Base-by-base conservation (phyloP, 768 basidiomycete genomes). In the Suillus weaverae region DNA sequence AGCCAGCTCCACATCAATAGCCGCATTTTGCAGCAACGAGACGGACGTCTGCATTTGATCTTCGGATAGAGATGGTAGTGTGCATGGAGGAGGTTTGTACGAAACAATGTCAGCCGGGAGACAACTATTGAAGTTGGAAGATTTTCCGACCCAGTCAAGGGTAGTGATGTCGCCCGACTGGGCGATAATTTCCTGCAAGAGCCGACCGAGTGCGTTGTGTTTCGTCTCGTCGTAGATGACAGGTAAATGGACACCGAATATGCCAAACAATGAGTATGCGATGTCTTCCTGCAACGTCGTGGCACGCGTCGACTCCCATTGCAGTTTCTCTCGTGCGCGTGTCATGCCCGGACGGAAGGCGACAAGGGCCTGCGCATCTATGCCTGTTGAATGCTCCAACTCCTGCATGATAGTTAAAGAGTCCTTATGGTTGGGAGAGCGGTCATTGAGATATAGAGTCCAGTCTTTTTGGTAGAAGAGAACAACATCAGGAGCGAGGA, bases 401-500 rank as follows among this genome's bases (percentile, higher is more conserved):
- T 56, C 54, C 7, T 30, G 54, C 16, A 30, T 56, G 54, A 38
- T 56, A 20, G 18, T 10, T n/a, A 46, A 20, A n/a, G 44, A 46
- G 2, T 46, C 44, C 44, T 46, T 46, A n/a, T 46, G 44, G 20
- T 46, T 22, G 8, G 44, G 44, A 46, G 44, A 46, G 44, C 44
- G 44, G n/a, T 46, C 44, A 10, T 46, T 20, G 20, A 46, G 44
- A 46, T 46, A 46, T 46, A 74, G 38, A 3, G 65, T 68, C 72
- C 72, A 73, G 10, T 18, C 38, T 61, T 60, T 68, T 60, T 62
- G 71, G 64, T 73, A 73, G 66, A 73, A 73, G 36, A 71, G 73
- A 64, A 74, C 67, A 14, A 70, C 61, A 61, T 65, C 73, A 20
- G 72, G 66, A 5, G 71, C 73, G 16, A 73, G 20, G 69, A 70